phyloP scores from a whole-genome alignment of 176 grass and related monocot genomes.

The Avena atlantica region DNA sequence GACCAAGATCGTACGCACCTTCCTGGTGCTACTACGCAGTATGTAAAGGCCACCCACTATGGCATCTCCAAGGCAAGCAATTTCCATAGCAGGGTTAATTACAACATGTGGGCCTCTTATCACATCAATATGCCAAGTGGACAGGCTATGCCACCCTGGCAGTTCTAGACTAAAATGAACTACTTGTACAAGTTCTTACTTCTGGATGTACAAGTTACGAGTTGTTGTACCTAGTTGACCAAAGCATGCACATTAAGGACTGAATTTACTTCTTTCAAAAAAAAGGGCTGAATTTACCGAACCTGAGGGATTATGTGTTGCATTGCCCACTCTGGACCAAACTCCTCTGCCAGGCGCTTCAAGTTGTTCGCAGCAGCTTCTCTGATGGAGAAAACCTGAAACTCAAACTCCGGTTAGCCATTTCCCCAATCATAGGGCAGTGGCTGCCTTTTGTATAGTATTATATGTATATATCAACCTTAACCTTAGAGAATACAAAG shows the following conservation, averaged over 20 bases:
- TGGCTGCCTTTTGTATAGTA: not conserved
- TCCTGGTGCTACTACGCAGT: not conserved
- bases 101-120: not conserved
- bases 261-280: not conserved
- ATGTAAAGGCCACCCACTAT: not conserved
- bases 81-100: not conserved
- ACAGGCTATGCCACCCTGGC: not conserved
- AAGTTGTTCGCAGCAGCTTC: conserved; percentile 91
- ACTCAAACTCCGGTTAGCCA: conserved; percentile 8
- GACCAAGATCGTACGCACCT: not conserved
- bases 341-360: conserved; percentile 89
- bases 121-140: not conserved
- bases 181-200: not conserved
- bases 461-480: not conserved
- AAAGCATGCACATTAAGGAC: not conserved
- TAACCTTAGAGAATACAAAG: not conserved
- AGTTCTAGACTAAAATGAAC: not conserved
- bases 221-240: not conserved
- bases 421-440: not conserved
- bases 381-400: conserved; percentile 94
- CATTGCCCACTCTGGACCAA: conserved; percentile 92
- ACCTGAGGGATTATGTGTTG: conserved; percentile 97
- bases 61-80: not conserved
- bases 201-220: not conserved
- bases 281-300: not conserved